Conservation (phyloP, 2,329 filamentous ascomycete genomes). For the Penicillium sp. region DNA sequence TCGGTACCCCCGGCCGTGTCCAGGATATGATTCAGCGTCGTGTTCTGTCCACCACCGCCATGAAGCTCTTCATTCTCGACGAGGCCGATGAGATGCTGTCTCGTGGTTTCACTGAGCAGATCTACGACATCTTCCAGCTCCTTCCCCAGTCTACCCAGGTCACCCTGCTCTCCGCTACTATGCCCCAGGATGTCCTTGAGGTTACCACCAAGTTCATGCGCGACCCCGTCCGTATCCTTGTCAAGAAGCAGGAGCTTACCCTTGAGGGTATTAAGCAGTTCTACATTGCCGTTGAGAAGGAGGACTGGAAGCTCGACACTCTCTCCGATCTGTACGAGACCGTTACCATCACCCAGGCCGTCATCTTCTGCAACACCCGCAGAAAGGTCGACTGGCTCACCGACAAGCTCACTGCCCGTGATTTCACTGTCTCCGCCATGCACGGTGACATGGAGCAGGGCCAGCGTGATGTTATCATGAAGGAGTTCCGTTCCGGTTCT, state of each 20-base stretch:
- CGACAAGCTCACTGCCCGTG: constrained; percentile 98
- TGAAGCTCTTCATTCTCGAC: constrained; percentile 75
- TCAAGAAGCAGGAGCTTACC: constrained; percentile 65
- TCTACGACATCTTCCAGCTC: constrained; percentile 98
- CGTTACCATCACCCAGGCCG: constrained; percentile 94
- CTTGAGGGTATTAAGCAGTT: constrained; percentile 98
- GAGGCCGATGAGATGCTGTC: constrained; percentile 71
- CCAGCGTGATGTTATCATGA: constrained; percentile 98
- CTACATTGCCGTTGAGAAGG: constrained; percentile 98
- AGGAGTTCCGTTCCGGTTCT: constrained; percentile 95
- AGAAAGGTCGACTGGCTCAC: constrained; percentile 99
- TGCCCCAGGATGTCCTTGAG: constrained; percentile 95
- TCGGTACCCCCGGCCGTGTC: constrained; percentile 93
- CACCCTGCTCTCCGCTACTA: constrained; percentile 93
- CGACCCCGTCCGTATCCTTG: constrained; percentile 53
- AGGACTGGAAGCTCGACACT: constrained; percentile 99
- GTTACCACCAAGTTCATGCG: constrained; percentile 99
- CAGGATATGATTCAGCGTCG: constrained; percentile 77
- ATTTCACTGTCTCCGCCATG: constrained; percentile 98
- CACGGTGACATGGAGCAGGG: constrained; percentile 99
- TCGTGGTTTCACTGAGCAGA: constrained; percentile 94
- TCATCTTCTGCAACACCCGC: constrained; percentile 99
- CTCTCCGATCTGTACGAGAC: constrained; percentile 98
- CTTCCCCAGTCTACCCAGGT: constrained; percentile 95
- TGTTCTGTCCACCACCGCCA: constrained; percentile 67